phyloP scores from a whole-genome alignment of 768 basidiomycete species.

The Lactarius hengduanensis region DNA sequence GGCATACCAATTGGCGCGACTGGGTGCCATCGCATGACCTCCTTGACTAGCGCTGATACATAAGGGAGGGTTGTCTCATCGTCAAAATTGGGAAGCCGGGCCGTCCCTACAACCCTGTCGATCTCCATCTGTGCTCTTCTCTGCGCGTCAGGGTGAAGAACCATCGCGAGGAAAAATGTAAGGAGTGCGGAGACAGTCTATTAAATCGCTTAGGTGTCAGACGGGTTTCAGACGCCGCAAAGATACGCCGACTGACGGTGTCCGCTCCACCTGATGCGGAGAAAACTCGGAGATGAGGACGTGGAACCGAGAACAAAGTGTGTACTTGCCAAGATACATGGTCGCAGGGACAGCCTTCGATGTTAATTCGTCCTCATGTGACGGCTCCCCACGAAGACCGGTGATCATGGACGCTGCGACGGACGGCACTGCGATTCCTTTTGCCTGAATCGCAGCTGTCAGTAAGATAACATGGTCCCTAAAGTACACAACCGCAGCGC shows the following conservation, averaged over 20 bases:
- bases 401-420: conserved; percentile 24
- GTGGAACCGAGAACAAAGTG: background rate
- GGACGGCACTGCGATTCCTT: conserved; percentile 15
- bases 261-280: conserved; percentile 24
- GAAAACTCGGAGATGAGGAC: background rate
- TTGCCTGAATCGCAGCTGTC: conserved; percentile 7
- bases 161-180: conserved; percentile 32
- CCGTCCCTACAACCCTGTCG: conserved; percentile 28
- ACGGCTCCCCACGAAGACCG: conserved; percentile 13
- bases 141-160: conserved; percentile 32
- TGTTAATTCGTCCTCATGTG: conserved; percentile 21
- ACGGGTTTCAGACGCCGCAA: background rate
- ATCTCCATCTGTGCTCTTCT: conserved; percentile 33
- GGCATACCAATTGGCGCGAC: conserved; percentile 27
- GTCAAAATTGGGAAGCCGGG: conserved; percentile 25
- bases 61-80: conserved; percentile 32
- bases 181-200: conserved; percentile 30
- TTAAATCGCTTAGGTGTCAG: background rate
- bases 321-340: conserved; percentile 19
- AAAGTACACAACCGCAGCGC: background rate
- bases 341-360: conserved; percentile 24
- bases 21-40: conserved; percentile 32
- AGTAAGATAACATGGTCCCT: background rate
- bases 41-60: conserved; percentile 31
- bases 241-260: conserved; percentile 22